These are phyloP conservation scores for Saturnispora dispora DNA, from an alignment of 805 yeast genomes.

Conservation along the genomic window DNA sequence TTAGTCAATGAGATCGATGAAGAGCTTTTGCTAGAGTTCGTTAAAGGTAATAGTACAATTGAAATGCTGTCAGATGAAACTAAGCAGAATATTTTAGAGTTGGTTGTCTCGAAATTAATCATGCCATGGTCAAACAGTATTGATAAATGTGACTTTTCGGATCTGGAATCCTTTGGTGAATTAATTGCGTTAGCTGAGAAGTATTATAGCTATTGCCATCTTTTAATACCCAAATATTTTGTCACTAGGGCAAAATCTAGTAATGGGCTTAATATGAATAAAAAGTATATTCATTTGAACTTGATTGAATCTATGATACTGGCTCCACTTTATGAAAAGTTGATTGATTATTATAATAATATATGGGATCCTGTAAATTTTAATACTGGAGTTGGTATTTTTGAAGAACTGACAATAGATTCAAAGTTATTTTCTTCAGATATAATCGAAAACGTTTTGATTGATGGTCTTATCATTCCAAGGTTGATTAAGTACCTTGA, in stretches of 20 bases:
- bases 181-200: constrained; percentile 19
- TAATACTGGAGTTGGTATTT: constrained; percentile 16
- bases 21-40: constrained; percentile 1
- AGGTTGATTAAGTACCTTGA: neutral
- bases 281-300: neutral
- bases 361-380: constrained; percentile 5
- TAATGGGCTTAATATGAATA: neutral
- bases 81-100: constrained; percentile 8
- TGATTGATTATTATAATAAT: constrained; percentile 1
- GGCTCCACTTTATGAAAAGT: constrained; percentile 6
- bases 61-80: neutral
- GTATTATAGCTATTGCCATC: constrained; percentile 8
- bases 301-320: constrained; percentile 5
- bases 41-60: constrained; percentile 1
- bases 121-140: constrained; percentile 18
- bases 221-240: neutral
- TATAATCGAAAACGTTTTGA: neutral
- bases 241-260: neutral
- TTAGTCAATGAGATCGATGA: neutral
- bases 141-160: constrained; percentile 31
- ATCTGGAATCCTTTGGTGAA: constrained; percentile 22
- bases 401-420: constrained; percentile 28
- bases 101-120: constrained; percentile 17
- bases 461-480: neutral
- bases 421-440: neutral